Evolutionary conservation across 495 filamentous ascomycete species (phyloP).

Genomic region (Penicillium bovifimosum): DNA sequence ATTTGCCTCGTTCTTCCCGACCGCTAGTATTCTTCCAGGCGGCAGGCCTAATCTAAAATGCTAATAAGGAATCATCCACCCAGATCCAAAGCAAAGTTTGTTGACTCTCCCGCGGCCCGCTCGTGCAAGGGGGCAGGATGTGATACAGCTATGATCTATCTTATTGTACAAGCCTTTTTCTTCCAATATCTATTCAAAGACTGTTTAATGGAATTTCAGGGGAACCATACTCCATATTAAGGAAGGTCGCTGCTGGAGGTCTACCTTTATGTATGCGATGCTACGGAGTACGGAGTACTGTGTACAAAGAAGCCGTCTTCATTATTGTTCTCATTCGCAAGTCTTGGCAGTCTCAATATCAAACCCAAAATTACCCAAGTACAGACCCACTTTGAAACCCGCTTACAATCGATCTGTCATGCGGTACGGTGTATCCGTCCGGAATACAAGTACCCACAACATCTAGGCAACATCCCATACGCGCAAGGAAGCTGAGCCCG

Average conservation of each 20-base stretch:
- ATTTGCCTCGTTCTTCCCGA: not conserved
- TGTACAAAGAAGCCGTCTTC: too few species aligned
- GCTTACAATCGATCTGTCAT: not conserved
- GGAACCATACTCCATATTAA: not conserved
- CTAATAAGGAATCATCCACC: not conserved
- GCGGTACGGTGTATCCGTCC: not conserved
- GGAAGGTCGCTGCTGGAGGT: not conserved
- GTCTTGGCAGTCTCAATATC: not conserved
- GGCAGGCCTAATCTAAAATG: slow-evolving; percentile 5
- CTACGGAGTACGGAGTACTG: too few species aligned
- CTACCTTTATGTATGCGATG: too few species aligned
- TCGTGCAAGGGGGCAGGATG: slow-evolving; percentile 22
- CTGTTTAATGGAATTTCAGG: not conserved
- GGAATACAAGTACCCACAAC: not conserved
- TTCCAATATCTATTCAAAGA: not conserved
- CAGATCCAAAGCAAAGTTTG: slow-evolving; percentile 1
- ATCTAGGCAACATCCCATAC: not conserved
- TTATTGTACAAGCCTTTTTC: not conserved
- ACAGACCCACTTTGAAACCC: not conserved
- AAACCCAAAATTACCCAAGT: not conserved
- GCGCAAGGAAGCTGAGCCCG: not conserved
- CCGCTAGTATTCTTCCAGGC: slow-evolving; percentile 2
- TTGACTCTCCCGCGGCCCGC: slow-evolving; percentile 8
- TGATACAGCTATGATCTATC: not conserved
- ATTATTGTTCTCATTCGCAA: too few species aligned